Evolutionary conservation across 1,284 basidiomycete species (phyloP).

Genomic region (Puccinia polysora): DNA sequence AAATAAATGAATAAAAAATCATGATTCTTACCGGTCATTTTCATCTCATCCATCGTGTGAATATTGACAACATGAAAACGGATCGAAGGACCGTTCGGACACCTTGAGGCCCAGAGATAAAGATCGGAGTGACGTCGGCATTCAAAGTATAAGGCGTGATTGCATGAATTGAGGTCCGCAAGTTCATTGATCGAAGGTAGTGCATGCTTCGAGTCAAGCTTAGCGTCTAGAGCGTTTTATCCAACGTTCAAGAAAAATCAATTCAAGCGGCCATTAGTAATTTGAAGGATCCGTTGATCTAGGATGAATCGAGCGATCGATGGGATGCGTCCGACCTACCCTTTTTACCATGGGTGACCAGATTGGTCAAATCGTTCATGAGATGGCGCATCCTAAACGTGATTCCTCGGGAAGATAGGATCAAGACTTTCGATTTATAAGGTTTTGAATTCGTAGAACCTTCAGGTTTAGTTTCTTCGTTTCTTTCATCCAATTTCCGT

Average conservation of each 20-base stretch:
- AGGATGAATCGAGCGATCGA: not conserved
- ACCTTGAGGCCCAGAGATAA: conserved; percentile 94
- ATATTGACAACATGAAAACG: conserved; percentile 98
- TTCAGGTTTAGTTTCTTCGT: not conserved
- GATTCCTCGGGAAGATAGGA: conserved; percentile 88
- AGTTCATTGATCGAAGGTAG: conserved; percentile 90
- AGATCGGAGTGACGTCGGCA: conserved; percentile 90
- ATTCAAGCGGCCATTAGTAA: not conserved
- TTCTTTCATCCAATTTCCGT: not conserved
- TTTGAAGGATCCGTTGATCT: not conserved
- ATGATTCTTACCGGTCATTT: conserved; percentile 70
- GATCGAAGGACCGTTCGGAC: conserved; percentile 93
- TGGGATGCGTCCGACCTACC: conserved; percentile 57
- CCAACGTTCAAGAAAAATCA: no score
- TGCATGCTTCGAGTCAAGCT: conserved; percentile 94
- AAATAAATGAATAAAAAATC: not conserved
- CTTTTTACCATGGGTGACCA: conserved; percentile 95
- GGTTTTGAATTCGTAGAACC: conserved; percentile 49
- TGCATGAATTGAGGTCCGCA: conserved; percentile 95
- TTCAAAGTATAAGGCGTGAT: conserved; percentile 96
- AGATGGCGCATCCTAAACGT: conserved; percentile 96
- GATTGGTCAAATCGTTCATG: conserved; percentile 84
- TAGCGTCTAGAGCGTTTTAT: conserved; percentile 66
- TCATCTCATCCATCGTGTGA: conserved; percentile 99
- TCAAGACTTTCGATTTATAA: conserved; percentile 66